Percentiles rank a stretch among this genome's conserved stretches.
These are phyloP conservation scores for Mucor sp. DNA, from an alignment of 371 early-diverging fungal species.

Conservation along the genomic window DNA sequence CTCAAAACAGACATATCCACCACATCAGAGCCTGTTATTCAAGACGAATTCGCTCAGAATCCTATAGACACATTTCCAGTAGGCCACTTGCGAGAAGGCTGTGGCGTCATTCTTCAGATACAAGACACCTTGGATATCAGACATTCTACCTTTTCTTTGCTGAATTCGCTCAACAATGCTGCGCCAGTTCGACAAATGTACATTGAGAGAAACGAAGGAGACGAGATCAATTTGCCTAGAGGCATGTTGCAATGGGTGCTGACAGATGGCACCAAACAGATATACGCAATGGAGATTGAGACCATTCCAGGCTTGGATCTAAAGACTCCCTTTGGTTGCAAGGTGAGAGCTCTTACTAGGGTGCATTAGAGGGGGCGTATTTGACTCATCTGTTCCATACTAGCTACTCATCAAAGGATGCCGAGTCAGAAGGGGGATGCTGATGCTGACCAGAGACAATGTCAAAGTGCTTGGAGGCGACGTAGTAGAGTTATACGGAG, in stretches of 20 bases:
- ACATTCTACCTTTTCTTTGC: slow-evolving; percentile 30
- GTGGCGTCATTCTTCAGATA: slow-evolving; percentile 41
- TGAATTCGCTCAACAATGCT: slow-evolving; percentile 23
- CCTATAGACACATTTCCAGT: slow-evolving; percentile 26
- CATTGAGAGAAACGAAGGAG: slow-evolving; percentile 16
- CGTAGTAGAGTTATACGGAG: slow-evolving; percentile 30
- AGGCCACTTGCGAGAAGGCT: slow-evolving; percentile 13
- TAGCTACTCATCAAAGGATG: slow-evolving; percentile 40
- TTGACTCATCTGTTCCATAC: not conserved
- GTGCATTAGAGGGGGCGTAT: not conserved
- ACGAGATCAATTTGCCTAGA: slow-evolving; percentile 27
- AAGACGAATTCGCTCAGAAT: slow-evolving; percentile 17
- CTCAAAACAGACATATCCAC: slow-evolving; percentile 27
- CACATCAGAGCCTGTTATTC: slow-evolving; percentile 31
- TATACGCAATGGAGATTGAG: slow-evolving; percentile 40
- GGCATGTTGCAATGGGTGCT: slow-evolving; percentile 40
- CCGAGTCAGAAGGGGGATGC: slow-evolving; percentile 35
- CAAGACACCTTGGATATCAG: slow-evolving; percentile 35
- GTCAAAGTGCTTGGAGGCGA: slow-evolving; percentile 39
- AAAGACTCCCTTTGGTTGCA: slow-evolving; percentile 45
- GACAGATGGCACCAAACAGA: slow-evolving; percentile 36
- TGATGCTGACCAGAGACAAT: slow-evolving; percentile 29
- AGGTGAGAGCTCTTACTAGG: slow-evolving; percentile 20
- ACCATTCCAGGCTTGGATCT: slow-evolving; percentile 27
- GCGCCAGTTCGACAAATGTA: slow-evolving; percentile 35